Evolutionary conservation across 805 yeast genomes (phyloP).

Genomic region (Komagataella pastoris): DNA sequence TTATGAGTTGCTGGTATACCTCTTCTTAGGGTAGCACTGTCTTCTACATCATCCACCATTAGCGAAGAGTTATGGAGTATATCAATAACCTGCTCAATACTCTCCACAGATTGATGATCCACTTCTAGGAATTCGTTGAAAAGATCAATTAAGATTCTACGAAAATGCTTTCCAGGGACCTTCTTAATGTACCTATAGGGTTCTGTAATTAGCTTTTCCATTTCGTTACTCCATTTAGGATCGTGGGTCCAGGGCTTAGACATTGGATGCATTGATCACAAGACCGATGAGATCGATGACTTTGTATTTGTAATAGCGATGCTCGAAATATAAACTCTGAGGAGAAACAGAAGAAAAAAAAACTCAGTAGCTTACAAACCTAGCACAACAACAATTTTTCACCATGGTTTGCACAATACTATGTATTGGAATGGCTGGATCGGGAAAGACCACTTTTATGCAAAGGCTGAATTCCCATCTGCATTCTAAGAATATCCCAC

Average conservation of each 20-base stretch:
- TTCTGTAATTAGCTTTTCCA: conserved; percentile 16
- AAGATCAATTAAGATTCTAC: conserved; percentile 32
- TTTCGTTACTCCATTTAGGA: conserved; percentile 13
- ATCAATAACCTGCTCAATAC: conserved; percentile 36
- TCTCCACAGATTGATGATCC: conserved; percentile 20
- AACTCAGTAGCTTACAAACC: background rate
- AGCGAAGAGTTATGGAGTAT: conserved; percentile 55
- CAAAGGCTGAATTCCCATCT: conserved; percentile 87
- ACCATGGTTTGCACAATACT: conserved; percentile 20
- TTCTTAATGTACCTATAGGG: conserved; percentile 39
- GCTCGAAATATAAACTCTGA: background rate
- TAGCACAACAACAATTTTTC: background rate
- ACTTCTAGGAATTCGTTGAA: conserved; percentile 41
- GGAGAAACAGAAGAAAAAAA: background rate
- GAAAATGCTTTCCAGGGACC: conserved; percentile 44
- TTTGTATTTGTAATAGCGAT: background rate
- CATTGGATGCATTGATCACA: background rate
- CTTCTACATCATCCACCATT: conserved; percentile 84
- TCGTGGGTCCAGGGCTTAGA: background rate
- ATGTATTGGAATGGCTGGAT: conserved; percentile 38
- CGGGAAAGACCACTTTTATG: conserved; percentile 97
- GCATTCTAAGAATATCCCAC: conserved; percentile 58
- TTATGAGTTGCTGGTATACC: conserved; percentile 74
- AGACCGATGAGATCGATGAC: background rate
- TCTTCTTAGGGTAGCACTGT: conserved; percentile 53